Evolutionary conservation across 176 grass and related monocot genomes (phyloP).

Genomic region (Aegilops sharonensis): DNA sequence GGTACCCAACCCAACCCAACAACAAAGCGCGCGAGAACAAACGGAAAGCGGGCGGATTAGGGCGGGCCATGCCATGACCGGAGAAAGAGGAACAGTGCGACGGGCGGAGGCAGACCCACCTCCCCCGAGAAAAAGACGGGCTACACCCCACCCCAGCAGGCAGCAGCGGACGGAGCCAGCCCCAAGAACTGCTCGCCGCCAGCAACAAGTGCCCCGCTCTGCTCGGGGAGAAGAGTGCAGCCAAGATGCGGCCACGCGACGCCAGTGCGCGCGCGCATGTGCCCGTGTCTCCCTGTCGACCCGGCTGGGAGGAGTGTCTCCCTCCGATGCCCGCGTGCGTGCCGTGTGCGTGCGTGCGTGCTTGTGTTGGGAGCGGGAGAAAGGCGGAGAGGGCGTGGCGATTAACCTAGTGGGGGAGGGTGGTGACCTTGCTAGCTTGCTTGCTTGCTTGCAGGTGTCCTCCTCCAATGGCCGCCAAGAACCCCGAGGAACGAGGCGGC

Average conservation of each 20-base stretch:
- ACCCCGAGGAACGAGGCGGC: constrained; percentile 8
- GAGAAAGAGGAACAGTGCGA: constrained; percentile 46
- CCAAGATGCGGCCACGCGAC: constrained; percentile 35
- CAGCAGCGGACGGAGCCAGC: constrained; percentile 40
- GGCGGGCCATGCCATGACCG: constrained; percentile 39
- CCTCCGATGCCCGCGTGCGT: not conserved
- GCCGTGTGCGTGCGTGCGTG: not conserved
- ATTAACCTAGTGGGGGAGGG: not conserved
- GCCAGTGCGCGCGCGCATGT: constrained; percentile 44
- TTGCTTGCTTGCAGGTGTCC: constrained; percentile 40
- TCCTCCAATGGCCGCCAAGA: constrained; percentile 24
- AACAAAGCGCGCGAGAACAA: constrained; percentile 50
- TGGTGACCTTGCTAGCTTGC: not conserved
- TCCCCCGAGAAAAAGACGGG: constrained; percentile 25
- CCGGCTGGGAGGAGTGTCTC: not conserved
- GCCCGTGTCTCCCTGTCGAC: constrained; percentile 6
- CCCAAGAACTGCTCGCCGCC: not conserved
- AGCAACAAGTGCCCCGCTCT: not conserved
- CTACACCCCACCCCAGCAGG: not conserved
- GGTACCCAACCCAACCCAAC: not conserved
- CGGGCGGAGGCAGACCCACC: constrained; percentile 27
- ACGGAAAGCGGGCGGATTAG: constrained; percentile 10
- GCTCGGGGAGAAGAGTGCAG: constrained; percentile 30
- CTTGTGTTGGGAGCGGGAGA: constrained; percentile 19
- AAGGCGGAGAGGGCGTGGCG: not conserved